Conservation (phyloP, 768 basidiomycete genomes). For the Xerocomellus intermedius region DNA sequence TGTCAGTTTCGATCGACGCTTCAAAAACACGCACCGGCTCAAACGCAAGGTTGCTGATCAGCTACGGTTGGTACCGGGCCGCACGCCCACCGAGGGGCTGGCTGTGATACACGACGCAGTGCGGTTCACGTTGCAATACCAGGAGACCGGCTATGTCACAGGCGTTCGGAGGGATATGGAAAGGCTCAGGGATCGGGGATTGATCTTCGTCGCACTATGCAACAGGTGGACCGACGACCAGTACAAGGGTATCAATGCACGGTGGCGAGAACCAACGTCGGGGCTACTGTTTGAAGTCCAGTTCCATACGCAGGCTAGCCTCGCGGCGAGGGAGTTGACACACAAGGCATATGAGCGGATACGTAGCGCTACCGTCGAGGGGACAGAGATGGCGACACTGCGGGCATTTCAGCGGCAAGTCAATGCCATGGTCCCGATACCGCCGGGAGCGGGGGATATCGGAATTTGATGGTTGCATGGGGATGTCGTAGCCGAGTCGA, state of each 20-base stretch:
- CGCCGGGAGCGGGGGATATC: neutral
- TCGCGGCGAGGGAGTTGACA: neutral
- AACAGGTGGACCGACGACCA: neutral
- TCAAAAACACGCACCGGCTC: neutral
- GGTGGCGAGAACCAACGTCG: neutral
- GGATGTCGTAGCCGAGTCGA: neutral
- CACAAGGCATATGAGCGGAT: neutral
- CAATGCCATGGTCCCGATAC: neutral
- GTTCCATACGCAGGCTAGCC: neutral
- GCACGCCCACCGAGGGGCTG: neutral
- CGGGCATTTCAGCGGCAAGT: neutral
- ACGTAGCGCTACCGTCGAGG: neutral
- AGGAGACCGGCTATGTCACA: neutral
- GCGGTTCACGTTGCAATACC: neutral
- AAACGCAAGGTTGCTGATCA: neutral
- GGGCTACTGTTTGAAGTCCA: constrained; percentile 1
- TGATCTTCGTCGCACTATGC: neutral
- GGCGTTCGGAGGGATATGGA: neutral
- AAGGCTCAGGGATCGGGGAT: neutral
- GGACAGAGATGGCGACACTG: neutral
- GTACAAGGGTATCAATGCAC: neutral
- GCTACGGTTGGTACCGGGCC: neutral
- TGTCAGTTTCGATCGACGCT: neutral
- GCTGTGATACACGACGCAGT: neutral
- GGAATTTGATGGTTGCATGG: neutral